A percentile compares a stretch with the other conserved stretches of the same genome.
Conservation (phyloP, 2,329 filamentous ascomycete species). For the Neonectria punicea region DNA sequence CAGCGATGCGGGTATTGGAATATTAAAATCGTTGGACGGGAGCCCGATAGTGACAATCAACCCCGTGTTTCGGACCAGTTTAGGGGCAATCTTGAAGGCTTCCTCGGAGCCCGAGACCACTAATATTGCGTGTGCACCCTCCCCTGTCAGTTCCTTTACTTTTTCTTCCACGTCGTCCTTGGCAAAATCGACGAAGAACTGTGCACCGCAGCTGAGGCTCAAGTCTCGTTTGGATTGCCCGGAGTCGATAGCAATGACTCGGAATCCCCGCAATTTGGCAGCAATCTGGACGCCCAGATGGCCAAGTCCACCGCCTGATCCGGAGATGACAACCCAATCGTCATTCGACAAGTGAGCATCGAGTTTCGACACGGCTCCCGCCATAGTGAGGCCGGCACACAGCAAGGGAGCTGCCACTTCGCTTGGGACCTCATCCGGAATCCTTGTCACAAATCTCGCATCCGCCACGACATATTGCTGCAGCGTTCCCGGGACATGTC, state of each 20-base stretch:
- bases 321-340: constrained; percentile 47
- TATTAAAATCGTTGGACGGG: constrained; percentile 41
- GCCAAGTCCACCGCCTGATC: constrained; percentile 47
- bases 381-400: constrained; percentile 49
- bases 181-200: constrained; percentile 43
- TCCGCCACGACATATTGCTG: constrained; percentile 47
- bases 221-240: constrained; percentile 36
- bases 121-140: constrained; percentile 42
- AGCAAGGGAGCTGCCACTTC: constrained; percentile 45
- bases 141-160: constrained; percentile 39
- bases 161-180: constrained; percentile 32
- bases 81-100: constrained; percentile 39
- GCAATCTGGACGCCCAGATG: constrained; percentile 49
- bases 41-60: constrained; percentile 41
- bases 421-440: constrained; percentile 33
- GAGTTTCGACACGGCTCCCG: constrained; percentile 39
- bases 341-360: constrained; percentile 14
- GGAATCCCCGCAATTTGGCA: constrained; percentile 24
- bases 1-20: constrained; percentile 39
- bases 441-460: constrained; percentile 40
- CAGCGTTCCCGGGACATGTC: constrained; percentile 47
- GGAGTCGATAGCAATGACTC: constrained; percentile 45
- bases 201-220: constrained; percentile 38
- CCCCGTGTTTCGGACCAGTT: constrained; percentile 41
- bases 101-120: constrained; percentile 42